Percentiles rank a stretch among this genome's conserved stretches.
Evolutionary conservation across 1,139 yeast species (phyloP).

Genomic region (Pichia sp.): DNA sequence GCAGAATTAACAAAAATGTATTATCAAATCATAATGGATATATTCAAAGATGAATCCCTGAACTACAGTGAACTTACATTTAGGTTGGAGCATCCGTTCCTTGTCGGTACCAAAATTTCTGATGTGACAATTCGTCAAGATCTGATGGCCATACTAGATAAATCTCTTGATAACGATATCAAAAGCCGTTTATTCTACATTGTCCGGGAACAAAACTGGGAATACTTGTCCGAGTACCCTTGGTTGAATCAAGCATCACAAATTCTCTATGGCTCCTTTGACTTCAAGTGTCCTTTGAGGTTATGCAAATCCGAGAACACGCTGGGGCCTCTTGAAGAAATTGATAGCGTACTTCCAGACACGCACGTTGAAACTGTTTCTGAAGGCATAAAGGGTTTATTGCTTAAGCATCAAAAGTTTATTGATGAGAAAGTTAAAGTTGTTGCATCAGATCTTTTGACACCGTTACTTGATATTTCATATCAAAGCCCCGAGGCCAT

Average conservation of each 20-base stretch:
- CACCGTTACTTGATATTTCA: conserved; percentile 74
- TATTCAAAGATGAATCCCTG: conserved; percentile 76
- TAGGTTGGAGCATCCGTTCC: conserved; percentile 93
- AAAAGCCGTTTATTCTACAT: conserved; percentile 78
- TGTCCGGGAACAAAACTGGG: conserved; percentile 95
- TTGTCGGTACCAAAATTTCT: conserved; percentile 84
- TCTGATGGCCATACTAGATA: conserved; percentile 73
- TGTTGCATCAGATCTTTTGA: conserved; percentile 52
- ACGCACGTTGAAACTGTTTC: conserved; percentile 3
- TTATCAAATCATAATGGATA: conserved; percentile 79
- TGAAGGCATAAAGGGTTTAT: conserved; percentile 30
- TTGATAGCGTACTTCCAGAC: conserved; percentile 32
- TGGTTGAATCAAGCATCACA: conserved; percentile 96
- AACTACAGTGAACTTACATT: conserved; percentile 87
- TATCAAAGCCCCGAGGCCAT: conserved; percentile 77
- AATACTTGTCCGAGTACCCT: conserved; percentile 81
- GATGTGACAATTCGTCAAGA: conserved; percentile 70
- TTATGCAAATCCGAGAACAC: conserved; percentile 44
- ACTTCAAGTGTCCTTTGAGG: conserved; percentile 38
- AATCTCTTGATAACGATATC: conserved; percentile 73
- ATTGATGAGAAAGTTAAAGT: conserved; percentile 29
- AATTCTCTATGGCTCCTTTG: conserved; percentile 72
- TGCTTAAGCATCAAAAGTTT: conserved; percentile 47
- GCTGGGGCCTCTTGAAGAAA: conserved; percentile 47
- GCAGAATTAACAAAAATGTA: conserved; percentile 72